Base-by-base conservation (phyloP, 116 monocot genomes). In the Posidonia oceanica region DNA sequence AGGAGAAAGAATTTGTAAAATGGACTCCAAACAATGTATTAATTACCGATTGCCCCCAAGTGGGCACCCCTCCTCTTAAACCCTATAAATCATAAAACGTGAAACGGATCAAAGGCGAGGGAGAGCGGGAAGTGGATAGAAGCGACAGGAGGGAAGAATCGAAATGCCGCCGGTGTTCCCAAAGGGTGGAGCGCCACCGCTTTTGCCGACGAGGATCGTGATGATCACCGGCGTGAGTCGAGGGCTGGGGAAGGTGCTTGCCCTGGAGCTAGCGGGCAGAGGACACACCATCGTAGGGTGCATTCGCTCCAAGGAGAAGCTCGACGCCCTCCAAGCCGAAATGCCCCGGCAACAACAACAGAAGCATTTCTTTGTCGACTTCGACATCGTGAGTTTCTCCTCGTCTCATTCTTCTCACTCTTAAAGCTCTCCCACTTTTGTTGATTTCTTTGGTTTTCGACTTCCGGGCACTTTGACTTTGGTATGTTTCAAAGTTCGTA, bases 221-320 rank as follows among this genome's bases (percentile, higher is more conserved):
- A 67, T 94, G 75, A 81, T 94, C 16, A 94, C 94, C 2, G 94
- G 94, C 17, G 94, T 83, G 20, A 94, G 94, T 81, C 73, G 88
- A 7, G 94, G 94, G 14, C 83, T 90, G 11, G 94, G 94, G n/a
- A 72, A 84, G 12, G 85, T 83, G 3, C 82, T 94, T 16, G 77
- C 87, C 0, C 68, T 94, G 40, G 94, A 94, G 76, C 57, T 94
- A 37, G 90, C 91, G 20, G 71, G 80, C 58, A 80, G 83, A 6
- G 94, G 94, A 66, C 91, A 94, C 80, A 57, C 79, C 64, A 66
- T 94, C 72, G 53, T 94, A 53, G 94, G 94, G 44, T 94, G 88
- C 79, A 81, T 86, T 39, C 83, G 94, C 8, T 83, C 88, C 52
- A 55, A 75, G 20, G 94, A 94, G 15, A 82, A 77, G 67, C 55